These are phyloP conservation scores for Globisporangium mamillatum DNA, from an alignment of 352 stramenopile genomes.

Conservation along the genomic window DNA sequence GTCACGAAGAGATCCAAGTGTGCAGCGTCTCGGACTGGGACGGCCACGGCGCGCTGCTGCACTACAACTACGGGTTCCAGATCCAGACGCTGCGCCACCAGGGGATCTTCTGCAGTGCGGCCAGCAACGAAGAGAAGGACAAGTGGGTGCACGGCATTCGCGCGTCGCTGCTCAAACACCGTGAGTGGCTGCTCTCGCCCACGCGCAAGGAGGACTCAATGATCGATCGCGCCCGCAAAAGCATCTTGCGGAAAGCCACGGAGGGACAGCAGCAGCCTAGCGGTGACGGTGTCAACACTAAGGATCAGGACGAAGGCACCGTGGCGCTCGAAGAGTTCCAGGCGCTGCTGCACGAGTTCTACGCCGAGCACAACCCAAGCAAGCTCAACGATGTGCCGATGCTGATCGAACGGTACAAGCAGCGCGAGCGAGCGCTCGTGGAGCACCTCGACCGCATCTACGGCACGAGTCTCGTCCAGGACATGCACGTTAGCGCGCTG, in stretches of 20 bases:
- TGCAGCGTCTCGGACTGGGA: constrained; percentile 61
- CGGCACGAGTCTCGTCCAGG: constrained; percentile 35
- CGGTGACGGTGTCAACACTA: not conserved
- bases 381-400: constrained; percentile 63
- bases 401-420: constrained; percentile 44
- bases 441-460: constrained; percentile 73
- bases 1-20: constrained; percentile 26
- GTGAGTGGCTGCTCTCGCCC: constrained; percentile 26
- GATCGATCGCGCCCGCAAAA: constrained; percentile 17
- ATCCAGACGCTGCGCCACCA: constrained; percentile 55
- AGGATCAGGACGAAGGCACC: constrained; percentile 7
- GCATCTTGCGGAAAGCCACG: constrained; percentile 16
- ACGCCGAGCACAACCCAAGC: constrained; percentile 51
- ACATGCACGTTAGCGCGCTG: constrained; percentile 30
- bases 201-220: constrained; percentile 28
- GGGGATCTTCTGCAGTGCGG: constrained; percentile 63
- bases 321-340: constrained; percentile 23
- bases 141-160: constrained; percentile 64
- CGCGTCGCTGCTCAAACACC: constrained; percentile 43
- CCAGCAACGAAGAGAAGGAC: constrained; percentile 55
- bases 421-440: constrained; percentile 49
- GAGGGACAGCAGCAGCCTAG: not conserved
- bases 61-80: constrained; percentile 73
- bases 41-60: constrained; percentile 51
- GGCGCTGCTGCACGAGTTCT: constrained; percentile 45